Percentiles rank a stretch among this genome's conserved stretches.
These are phyloP conservation scores for Candida hispaniensis DNA, from an alignment of 805 yeast species.

Conservation along the genomic window DNA sequence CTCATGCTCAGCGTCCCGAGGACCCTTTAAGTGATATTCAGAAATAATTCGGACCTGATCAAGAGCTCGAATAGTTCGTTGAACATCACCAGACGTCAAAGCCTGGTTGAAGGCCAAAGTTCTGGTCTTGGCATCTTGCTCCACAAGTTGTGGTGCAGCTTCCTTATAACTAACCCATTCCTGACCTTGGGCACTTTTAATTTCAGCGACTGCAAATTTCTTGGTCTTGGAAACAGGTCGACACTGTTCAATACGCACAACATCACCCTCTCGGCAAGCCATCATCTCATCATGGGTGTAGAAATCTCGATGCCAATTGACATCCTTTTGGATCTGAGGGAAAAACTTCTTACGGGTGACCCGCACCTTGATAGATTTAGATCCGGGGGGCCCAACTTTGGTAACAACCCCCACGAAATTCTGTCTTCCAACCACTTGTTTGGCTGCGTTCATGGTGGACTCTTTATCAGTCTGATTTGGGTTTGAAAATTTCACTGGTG, in stretches of 20 bases:
- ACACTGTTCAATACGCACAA: constrained; percentile 77
- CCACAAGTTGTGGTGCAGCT: constrained; percentile 58
- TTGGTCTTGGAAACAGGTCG: constrained; percentile 77
- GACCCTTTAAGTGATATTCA: constrained; percentile 18
- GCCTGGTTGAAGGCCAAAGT: constrained; percentile 44
- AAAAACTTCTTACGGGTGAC: constrained; percentile 70
- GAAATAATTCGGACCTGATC: constrained; percentile 22
- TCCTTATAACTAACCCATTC: constrained; percentile 73
- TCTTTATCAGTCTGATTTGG: too few relatives aligned
- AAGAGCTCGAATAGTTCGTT: constrained; percentile 20
- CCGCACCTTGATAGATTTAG: constrained; percentile 87
- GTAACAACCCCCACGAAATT: constrained; percentile 86
- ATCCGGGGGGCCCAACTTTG: constrained; percentile 85
- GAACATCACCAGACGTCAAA: constrained; percentile 30
- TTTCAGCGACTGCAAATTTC: constrained; percentile 85
- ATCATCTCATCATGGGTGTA: constrained; percentile 91
- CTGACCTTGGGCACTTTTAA: constrained; percentile 80
- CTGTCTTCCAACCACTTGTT: constrained; percentile 62
- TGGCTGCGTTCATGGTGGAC: constrained; percentile 4
- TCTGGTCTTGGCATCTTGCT: constrained; percentile 52
- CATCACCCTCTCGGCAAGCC: constrained; percentile 87
- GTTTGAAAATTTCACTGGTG: too few relatives aligned
- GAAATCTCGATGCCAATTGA: constrained; percentile 68
- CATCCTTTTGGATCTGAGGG: constrained; percentile 40
- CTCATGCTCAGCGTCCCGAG: constrained; percentile 28